Base-by-base conservation (phyloP, 2,329 filamentous ascomycete genomes). In the Fusarium humuli region DNA sequence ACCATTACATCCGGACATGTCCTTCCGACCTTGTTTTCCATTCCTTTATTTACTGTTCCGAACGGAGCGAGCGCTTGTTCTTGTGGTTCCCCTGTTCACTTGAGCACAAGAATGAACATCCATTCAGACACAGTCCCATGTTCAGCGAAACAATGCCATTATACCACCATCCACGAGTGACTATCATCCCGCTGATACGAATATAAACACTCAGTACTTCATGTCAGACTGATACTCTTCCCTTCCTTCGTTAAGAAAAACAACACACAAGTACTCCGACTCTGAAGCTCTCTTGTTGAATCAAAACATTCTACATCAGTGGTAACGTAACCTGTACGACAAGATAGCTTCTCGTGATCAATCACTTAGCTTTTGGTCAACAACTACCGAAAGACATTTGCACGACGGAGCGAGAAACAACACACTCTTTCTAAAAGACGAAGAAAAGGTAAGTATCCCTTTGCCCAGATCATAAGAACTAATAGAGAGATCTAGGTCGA, bases 241-340 rank as follows among this genome's bases (percentile, higher is more conserved):
- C 18, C 45, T 34, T 16, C 37, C 20, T n/a, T 41, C 32, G 9
- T 7, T 7, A 40, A 49, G 44, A 45, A 37, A 48, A 44, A 59
- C 54, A 64, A n/a, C 18, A 37, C 65, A 58, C 65, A 69, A 60
- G 44, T 37, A 45, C 48, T 61, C 12, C 27, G 27, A 25, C n/a
- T 18, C 5, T 42, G 22, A 70, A 55, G 53, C 58, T 63, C 45
- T 56, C 57, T 45, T 55, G 44, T 44, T 48, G 29, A 49, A 48
- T 22, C 32, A 59, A 55, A 46, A 22, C 32, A 41, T 23, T 52
- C 13, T 27, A 45, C 40, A 47, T 22, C 27, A 25, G 23, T 52
- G 45, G 67, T 68, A 70, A 71, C 59, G 68, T 70, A 70, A 69
- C 68, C 59, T 70, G 68, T 71, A 59, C 55, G 63, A 70, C 68